Evolutionary conservation across 768 basidiomycete species (phyloP), one percentile per base, ranked within the genome.

Genomic region (Panellus pusillus): DNA sequence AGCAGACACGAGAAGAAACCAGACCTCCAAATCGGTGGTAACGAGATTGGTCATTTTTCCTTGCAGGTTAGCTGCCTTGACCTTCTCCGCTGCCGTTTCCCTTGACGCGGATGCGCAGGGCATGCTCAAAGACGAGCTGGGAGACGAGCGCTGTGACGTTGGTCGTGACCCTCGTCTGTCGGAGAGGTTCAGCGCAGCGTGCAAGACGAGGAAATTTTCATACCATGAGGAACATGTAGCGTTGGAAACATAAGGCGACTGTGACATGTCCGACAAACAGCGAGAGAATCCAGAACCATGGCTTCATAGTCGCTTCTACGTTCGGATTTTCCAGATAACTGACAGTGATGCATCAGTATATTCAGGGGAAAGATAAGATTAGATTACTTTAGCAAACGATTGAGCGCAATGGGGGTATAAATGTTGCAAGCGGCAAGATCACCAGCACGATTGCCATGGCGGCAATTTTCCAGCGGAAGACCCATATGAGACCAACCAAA

Each of bases 11-110:
- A 40, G n/a, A 9, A 8, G 39, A 40, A 18, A 18, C 17, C 17
- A 2, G 3, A 17, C n/a, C 8, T 40, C 57, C 52, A 76, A 42
- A 66, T 92, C 89, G 1, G 83, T 82, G 4, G 87, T 83, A 27
- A 89, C 79, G 6, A 91, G 69, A 50, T 89, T 91, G 66, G 86
- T 91, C 63, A 91, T 84, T 64, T 81, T 86, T 8, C 91, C 89
- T 24, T 83, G 78, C 11, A 89, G 67, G 63, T 85, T 83, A 9
- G 70, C 70, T 9, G 42, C 49, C 37, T 17, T 44, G 7, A 42
- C 18, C 1, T 39, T 24, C 13, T 57, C 52, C 31, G 24, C 46
- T 28, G 29, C 39, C 9, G 50, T 51, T 32, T 73, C 74, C 76
- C 51, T 79, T 81, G 69, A 87, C 74, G 31, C 87, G 78, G 42